Base-by-base conservation (phyloP, 1,284 basidiomycete species). In the Rugiboletus extremiorientalis region DNA sequence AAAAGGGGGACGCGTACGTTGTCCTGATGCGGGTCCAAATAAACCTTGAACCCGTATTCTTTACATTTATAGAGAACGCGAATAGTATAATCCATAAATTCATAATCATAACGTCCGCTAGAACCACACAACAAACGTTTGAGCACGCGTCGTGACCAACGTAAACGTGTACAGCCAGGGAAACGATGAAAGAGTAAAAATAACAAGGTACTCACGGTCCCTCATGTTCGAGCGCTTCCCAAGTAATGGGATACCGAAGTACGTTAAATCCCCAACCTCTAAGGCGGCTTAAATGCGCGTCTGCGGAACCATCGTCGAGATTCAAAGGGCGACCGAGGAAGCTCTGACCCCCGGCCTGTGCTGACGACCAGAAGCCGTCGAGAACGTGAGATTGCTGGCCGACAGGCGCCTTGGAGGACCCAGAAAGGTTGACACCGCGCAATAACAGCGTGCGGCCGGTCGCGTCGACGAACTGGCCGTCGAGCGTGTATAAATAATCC, bases 21-120 rank as follows among this genome's bases (percentile, higher is more conserved):
- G 70, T 99, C 96, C 76, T 98, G 96, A 75, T 99, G 96, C 8
- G 96, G 96, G 71, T 98, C 95, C 82, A 99, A 89, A 73, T 87
- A 97, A 8, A 98, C 85, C 63, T 84, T 85, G 76, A 99, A 98
- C n/a, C 96, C 96, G 69, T 92, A 92, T 56, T 94, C 87, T 70
- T 96, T 96, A 78, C 94, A 94, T 73, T 95, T 96, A 43, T 85
- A 81, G 20, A 98, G 79, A 0, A 97, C 91, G 22, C 84, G 83
- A 25, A 98, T 82, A 6, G 89, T 91, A 68, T 98, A 98, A 65
- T 96, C 91, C 79, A 98, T 94, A 72, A 89, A 98, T 40, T 91
- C 92, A 56, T 87, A 79, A 71, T 99, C 96, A 68, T 96, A 98
- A 68, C 89, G 87, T 36, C 94, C 91, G 10, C 94, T 96, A 63